Conservation (phyloP, 2,329 filamentous ascomycete species). For the Ophiocordyceps camponoti-floridani region DNA sequence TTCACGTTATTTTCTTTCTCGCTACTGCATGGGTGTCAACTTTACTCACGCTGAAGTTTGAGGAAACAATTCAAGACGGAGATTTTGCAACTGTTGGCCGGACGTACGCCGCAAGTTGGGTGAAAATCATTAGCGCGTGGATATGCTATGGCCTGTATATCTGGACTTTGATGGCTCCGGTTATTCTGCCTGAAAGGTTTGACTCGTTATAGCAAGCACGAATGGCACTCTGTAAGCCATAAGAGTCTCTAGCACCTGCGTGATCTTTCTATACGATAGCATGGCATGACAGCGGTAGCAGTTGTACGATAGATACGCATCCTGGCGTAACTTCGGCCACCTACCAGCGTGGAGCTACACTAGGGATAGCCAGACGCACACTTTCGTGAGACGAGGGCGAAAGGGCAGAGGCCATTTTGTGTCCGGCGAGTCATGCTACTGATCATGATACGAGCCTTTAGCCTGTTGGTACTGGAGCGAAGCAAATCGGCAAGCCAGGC, state of each 20-base stretch:
- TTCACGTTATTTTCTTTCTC: slow-evolving; percentile 95
- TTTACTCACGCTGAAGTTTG: slow-evolving; percentile 59
- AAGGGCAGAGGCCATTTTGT: too few relatives aligned
- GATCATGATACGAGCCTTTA: too few relatives aligned
- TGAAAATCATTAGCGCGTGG: slow-evolving; percentile 97
- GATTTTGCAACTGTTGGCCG: slow-evolving; percentile 86
- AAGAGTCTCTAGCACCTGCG: not conserved
- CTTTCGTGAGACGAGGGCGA: too few relatives aligned
- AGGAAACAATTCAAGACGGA: slow-evolving; percentile 40
- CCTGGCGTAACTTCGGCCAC: too few relatives aligned
- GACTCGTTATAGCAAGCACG: slow-evolving; percentile 37
- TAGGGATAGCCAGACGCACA: too few relatives aligned
- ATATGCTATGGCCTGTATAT: slow-evolving; percentile 86
- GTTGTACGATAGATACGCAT: too few relatives aligned
- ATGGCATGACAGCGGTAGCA: too few relatives aligned
- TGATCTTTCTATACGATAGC: too few relatives aligned
- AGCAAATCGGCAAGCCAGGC: too few relatives aligned
- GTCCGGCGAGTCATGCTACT: too few relatives aligned
- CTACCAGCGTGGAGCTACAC: too few relatives aligned
- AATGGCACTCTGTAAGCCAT: not conserved
- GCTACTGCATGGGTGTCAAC: slow-evolving; percentile 94
- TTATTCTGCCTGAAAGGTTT: slow-evolving; percentile 74
- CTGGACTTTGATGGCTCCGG: slow-evolving; percentile 81
- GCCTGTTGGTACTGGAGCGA: too few relatives aligned
- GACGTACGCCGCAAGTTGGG: slow-evolving; percentile 96